Percentiles rank a stretch among this genome's conserved stretches.
phyloP scores from a whole-genome alignment of 2,329 filamentous ascomycete species.

The Acephala macrosclerotiorum region DNA sequence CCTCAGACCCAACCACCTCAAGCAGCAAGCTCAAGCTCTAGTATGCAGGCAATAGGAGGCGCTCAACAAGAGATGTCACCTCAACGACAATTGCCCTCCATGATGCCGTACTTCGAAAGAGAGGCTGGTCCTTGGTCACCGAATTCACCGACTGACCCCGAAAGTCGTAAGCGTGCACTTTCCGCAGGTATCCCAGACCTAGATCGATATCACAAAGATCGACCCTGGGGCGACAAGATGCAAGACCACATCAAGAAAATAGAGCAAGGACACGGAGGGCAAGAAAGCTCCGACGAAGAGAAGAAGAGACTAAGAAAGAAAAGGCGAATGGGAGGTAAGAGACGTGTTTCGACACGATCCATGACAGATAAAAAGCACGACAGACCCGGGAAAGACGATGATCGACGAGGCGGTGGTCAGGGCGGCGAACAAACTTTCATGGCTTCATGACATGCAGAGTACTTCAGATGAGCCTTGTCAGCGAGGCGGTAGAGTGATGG shows the following conservation, averaged over 20 bases:
- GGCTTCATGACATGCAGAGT: slow-evolving; percentile 10
- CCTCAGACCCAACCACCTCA: neutral
- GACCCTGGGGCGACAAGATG: slow-evolving; percentile 21
- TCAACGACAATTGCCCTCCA: neutral
- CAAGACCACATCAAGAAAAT: slow-evolving; percentile 15
- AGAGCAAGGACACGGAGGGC: neutral
- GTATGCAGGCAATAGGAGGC: neutral
- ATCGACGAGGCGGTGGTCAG: slow-evolving; percentile 16
- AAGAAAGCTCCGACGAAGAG: slow-evolving; percentile 10
- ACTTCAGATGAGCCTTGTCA: neutral
- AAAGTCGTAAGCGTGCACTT: slow-evolving; percentile 14
- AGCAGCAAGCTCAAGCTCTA: neutral
- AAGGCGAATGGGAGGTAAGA: slow-evolving; percentile 13
- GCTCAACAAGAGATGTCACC: neutral
- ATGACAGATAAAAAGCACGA: neutral
- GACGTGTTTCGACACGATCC: neutral
- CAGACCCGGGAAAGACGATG: slow-evolving; percentile 4
- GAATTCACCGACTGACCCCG: slow-evolving; percentile 2
- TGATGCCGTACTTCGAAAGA: neutral
- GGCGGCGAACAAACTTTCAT: slow-evolving; percentile 8
- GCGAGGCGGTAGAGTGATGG: neutral
- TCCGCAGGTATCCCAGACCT: slow-evolving; percentile 17
- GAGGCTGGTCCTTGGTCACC: slow-evolving; percentile 13
- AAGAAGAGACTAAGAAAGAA: slow-evolving; percentile 10
- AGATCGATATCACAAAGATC: slow-evolving; percentile 10